These are phyloP conservation scores for Ceratobasidium sp. DNA, from an alignment of 1,284 basidiomycete species.

Conservation along the genomic window DNA sequence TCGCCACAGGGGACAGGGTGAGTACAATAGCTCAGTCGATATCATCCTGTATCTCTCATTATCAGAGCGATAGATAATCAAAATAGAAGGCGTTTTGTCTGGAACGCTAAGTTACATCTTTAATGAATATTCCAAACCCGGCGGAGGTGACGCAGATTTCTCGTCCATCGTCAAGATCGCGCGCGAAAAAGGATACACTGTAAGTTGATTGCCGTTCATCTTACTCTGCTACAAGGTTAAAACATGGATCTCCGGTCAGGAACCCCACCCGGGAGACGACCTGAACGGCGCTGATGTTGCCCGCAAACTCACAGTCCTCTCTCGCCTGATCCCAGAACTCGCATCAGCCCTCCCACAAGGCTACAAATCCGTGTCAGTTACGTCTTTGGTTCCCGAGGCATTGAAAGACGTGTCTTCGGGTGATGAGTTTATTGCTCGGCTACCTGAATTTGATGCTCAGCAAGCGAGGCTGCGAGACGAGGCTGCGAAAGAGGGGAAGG, in stretches of 20 bases:
- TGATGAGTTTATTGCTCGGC: conserved; percentile 83
- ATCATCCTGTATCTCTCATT: background rate
- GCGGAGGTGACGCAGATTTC: conserved; percentile 75
- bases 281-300: conserved; percentile 97
- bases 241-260: conserved; percentile 63
- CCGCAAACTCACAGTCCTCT: conserved; percentile 95
- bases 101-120: conserved; percentile 99
- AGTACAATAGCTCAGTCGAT: conserved; percentile 48
- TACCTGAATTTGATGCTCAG: conserved; percentile 87
- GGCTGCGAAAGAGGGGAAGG: conserved; percentile 82
- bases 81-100: conserved; percentile 90
- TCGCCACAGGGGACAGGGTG: conserved; percentile 92
- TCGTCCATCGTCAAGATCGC: conserved; percentile 91
- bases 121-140: conserved; percentile 89
- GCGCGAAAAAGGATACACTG: conserved; percentile 94
- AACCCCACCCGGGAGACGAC: conserved; percentile 97
- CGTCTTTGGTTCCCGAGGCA: conserved; percentile 86
- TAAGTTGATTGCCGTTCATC: no score
- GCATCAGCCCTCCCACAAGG: conserved; percentile 72
- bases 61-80: conserved; percentile 67
- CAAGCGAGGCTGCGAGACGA: conserved; percentile 82
- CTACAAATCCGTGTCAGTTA: conserved; percentile 84
- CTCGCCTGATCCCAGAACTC: conserved; percentile 77
- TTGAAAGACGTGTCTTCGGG: conserved; percentile 75
- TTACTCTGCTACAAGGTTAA: background rate